Base-by-base conservation (phyloP, 108 stramenopile genomes). In the Pseudonitzschia delicatissima region DNA sequence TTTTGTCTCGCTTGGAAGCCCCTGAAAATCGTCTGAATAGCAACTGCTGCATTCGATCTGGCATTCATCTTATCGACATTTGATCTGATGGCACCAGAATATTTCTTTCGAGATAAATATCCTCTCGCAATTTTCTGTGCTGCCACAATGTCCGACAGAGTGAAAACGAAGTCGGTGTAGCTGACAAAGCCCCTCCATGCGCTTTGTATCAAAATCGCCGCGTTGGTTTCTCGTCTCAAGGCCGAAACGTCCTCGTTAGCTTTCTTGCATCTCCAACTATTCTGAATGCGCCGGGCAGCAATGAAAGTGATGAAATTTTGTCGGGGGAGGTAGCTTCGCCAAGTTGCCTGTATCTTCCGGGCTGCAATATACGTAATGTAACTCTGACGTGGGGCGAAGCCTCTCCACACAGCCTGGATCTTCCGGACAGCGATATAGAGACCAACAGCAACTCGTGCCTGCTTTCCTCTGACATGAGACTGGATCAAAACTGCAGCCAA, bases 111-210 rank as follows among this genome's bases (percentile, higher is more conserved):
- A 8, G 73, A 62, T 23, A 72, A 27, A 37, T 66, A 68, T 39
- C 78, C 76, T 52, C 76, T 72, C 1, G 55, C 78, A 45, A 77
- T 66, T n/a, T 72, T 76, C 58, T 91, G 90, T 3, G 67, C 78
- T 37, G 73, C 64, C 37, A 91, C 77, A 37, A 88, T 64, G 68
- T 86, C 77, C n/a, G 81, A 72, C 35, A 88, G 34, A 17, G 81
- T 79, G 55, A 81, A 75, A 48, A 87, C 77, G 53, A 71, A 91
- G 36, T 81, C 78, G 6, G 84, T 74, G 64, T 68, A 82, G 20
- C 77, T 64, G n/a, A 78, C 74, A 36, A 83, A 83, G 20, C 82
- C 79, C 51, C 90, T 77, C 85, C 86, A 91, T 2, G 70, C 47
- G 32, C 68, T 67, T 63, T 87, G 87, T 64, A 91, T 91, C 29